Conservation (phyloP, 345 rosid genomes). For the Salix exigua region DNA sequence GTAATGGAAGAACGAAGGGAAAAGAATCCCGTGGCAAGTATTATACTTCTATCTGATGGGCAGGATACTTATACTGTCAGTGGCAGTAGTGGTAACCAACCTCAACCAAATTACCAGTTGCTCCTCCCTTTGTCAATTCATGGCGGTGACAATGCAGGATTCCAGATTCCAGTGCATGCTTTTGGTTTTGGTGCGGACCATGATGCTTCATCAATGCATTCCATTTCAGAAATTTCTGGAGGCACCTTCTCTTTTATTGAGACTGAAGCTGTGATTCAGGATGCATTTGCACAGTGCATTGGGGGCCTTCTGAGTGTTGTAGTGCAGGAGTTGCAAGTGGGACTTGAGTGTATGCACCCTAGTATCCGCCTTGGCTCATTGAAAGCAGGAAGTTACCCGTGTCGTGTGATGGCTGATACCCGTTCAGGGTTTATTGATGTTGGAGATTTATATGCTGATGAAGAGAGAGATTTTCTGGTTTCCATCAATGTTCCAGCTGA, state of each 20-base stretch:
- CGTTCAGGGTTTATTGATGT: constrained; percentile 55
- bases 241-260: constrained; percentile 97
- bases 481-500: constrained; percentile 65
- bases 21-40: constrained; percentile 78
- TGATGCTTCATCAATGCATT: constrained; percentile 90
- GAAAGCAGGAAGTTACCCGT: constrained; percentile 75
- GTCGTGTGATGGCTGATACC: constrained; percentile 44
- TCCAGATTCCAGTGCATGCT: constrained; percentile 80
- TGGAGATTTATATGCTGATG: constrained; percentile 93
- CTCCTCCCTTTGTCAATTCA: constrained; percentile 65
- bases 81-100: constrained; percentile 46
- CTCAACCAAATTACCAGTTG: constrained; percentile 55
- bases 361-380: constrained; percentile 51
- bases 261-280: constrained; percentile 83
- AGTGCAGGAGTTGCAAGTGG: constrained; percentile 76
- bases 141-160: constrained; percentile 45
- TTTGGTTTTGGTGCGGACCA: constrained; percentile 96
- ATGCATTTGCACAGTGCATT: constrained; percentile 97
- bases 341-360: constrained; percentile 49
- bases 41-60: constrained; percentile 91
- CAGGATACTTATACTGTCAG: constrained; percentile 73
- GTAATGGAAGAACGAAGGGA: constrained; percentile 81
- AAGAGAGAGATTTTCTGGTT: constrained; percentile 87
- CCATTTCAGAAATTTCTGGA: constrained; percentile 79
- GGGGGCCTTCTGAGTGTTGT: constrained; percentile 96